These are phyloP conservation scores for Angomonas desouzai DNA, from an alignment of 208 protist genomes.

Conservation along the genomic window DNA sequence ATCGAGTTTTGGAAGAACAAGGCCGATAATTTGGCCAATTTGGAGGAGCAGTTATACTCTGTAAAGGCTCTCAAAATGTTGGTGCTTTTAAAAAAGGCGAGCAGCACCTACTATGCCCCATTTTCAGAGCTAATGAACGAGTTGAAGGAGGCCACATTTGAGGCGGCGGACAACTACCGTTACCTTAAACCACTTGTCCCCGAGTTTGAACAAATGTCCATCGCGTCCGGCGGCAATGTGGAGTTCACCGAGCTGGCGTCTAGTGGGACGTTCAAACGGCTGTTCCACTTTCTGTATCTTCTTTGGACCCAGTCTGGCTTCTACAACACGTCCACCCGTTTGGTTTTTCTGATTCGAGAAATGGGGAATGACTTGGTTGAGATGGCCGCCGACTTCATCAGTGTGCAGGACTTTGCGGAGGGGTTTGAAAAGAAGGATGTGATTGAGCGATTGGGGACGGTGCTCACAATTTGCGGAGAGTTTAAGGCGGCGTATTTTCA, in stretches of 20 bases:
- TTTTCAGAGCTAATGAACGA: conserved; percentile 88
- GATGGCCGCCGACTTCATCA: conserved; percentile 87
- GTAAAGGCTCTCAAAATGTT: conserved; percentile 91
- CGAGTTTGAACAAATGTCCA: conserved; percentile 83
- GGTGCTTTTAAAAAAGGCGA: conserved; percentile 87
- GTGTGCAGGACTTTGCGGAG: conserved; percentile 88
- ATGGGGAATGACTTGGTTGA: conserved; percentile 95
- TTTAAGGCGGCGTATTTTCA: conserved; percentile 94
- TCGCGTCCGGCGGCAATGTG: conserved; percentile 40
- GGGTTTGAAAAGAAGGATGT: conserved; percentile 93
- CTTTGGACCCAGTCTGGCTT: conserved; percentile 93
- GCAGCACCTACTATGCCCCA: conserved; percentile 86
- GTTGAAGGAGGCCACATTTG: conserved; percentile 79
- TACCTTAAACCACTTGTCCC: conserved; percentile 86
- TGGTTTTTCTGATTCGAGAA: conserved; percentile 93
- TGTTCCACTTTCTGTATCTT: conserved; percentile 93
- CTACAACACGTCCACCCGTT: conserved; percentile 90
- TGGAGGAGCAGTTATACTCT: conserved; percentile 93
- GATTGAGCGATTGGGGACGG: conserved; percentile 83
- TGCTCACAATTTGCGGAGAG: conserved; percentile 84
- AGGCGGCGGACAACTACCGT: conserved; percentile 90
- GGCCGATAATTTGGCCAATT: conserved; percentile 86
- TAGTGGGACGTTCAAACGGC: conserved; percentile 78
- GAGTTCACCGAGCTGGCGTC: conserved; percentile 77
- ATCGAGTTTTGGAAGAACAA: conserved; percentile 95